phyloP scores from a whole-genome alignment of 2,329 filamentous ascomycete genomes.

The Keithomyces neogunnii region DNA sequence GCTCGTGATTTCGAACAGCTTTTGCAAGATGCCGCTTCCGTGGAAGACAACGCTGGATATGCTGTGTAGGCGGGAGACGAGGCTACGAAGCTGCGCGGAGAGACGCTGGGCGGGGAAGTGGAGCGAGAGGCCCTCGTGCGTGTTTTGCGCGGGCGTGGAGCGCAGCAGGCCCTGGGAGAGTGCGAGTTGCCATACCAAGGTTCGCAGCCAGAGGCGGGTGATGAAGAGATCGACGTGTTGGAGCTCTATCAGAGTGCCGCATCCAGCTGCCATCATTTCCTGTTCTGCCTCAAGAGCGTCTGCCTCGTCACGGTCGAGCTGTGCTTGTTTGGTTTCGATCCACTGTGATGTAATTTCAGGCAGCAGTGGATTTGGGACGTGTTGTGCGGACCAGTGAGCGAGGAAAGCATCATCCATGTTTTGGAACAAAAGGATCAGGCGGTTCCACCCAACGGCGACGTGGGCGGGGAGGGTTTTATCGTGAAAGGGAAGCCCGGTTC shows the following conservation, averaged over 20 bases:
- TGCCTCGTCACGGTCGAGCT: slow-evolving; percentile 29
- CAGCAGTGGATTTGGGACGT: slow-evolving; percentile 11
- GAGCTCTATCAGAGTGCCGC: slow-evolving; percentile 25
- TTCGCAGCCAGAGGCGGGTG: slow-evolving; percentile 32
- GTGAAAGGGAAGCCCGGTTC: slow-evolving; percentile 18
- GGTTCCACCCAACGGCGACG: slow-evolving; percentile 28
- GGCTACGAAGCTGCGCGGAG: slow-evolving; percentile 27
- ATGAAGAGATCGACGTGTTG: slow-evolving; percentile 32
- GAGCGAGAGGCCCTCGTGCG: slow-evolving; percentile 28
- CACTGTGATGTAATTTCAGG: slow-evolving; percentile 25
- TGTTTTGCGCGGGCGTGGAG: slow-evolving; percentile 21
- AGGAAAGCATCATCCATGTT: slow-evolving; percentile 31
- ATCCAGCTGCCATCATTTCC: slow-evolving; percentile 16
- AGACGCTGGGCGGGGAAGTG: slow-evolving; percentile 31
- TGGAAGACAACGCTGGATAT: slow-evolving; percentile 42
- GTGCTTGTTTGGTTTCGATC: slow-evolving; percentile 31
- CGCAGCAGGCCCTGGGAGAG: slow-evolving; percentile 29
- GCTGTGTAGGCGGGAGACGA: slow-evolving; percentile 26
- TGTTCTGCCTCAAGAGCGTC: slow-evolving; percentile 19
- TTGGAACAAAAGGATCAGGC: slow-evolving; percentile 27
- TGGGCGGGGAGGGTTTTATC: slow-evolving; percentile 26
- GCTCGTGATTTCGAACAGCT: slow-evolving; percentile 52
- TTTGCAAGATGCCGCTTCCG: slow-evolving; percentile 47
- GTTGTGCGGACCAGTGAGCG: slow-evolving; percentile 25
- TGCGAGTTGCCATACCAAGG: slow-evolving; percentile 32